These are phyloP conservation scores for Pseudofabraea citricarpa DNA, from an alignment of 2,329 filamentous ascomycete species.

Conservation along the genomic window DNA sequence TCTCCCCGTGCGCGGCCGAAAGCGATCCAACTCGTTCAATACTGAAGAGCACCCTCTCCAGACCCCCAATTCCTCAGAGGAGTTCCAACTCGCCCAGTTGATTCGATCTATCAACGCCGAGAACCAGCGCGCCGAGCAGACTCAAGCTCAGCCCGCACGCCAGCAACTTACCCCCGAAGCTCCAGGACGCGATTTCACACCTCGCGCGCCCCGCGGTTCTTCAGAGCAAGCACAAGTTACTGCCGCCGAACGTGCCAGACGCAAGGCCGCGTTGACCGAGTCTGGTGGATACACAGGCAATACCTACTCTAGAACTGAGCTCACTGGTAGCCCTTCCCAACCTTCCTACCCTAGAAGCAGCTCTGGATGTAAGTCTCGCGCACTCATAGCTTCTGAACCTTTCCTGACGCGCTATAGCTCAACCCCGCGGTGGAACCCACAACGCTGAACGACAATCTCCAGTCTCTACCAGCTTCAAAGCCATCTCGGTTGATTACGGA, in stretches of 20 bases:
- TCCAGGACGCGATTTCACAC: not conserved
- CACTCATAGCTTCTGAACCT: too few species aligned
- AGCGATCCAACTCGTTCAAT: not conserved
- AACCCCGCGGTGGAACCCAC: too few species aligned
- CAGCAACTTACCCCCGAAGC: not conserved
- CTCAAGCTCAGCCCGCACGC: not conserved
- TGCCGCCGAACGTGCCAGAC: not conserved
- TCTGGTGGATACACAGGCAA: conserved; percentile 1
- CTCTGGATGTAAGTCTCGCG: too few species aligned
- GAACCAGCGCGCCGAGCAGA: not conserved
- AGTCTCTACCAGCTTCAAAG: too few species aligned
- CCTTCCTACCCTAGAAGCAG: too few species aligned
- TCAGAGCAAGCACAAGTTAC: not conserved
- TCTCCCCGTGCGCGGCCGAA: not conserved
- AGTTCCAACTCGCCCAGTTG: not conserved
- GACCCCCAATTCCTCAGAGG: not conserved
- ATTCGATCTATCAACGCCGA: not conserved
- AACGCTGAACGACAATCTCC: too few species aligned
- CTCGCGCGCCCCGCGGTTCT: not conserved
- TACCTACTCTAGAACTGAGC: not conserved
- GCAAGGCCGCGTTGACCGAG: not conserved
- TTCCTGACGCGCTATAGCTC: too few species aligned
- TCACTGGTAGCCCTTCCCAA: not conserved
- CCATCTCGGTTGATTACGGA: too few species aligned
- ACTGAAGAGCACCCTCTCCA: not conserved